Evolutionary conservation across 1,284 basidiomycete genomes (phyloP).

Genomic region (Rugosomyces carneus): DNA sequence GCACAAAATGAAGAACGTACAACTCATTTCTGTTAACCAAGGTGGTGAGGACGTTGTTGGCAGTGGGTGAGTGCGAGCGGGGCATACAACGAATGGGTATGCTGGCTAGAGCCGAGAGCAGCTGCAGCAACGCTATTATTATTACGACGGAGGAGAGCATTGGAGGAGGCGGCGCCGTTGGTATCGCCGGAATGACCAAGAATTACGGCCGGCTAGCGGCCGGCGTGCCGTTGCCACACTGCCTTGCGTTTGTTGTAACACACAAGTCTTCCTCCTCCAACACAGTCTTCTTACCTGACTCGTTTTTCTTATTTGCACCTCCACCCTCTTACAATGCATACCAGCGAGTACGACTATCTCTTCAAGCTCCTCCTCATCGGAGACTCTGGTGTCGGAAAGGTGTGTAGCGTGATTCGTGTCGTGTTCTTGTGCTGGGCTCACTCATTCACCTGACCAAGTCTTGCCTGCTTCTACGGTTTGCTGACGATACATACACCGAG

Average conservation of each 20-base stretch:
- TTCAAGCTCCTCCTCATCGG: constrained; percentile 94
- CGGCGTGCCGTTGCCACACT: constrained; percentile 20
- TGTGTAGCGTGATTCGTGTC: constrained; percentile 29
- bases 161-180: background rate
- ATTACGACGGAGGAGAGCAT: background rate
- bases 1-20: no score
- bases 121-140: constrained; percentile 23
- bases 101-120: no score
- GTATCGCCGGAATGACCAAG: constrained; percentile 18
- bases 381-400: constrained; percentile 97
- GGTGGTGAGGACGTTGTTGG: constrained; percentile 24
- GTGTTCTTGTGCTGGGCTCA: constrained; percentile 10
- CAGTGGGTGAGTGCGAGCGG: constrained; percentile 14
- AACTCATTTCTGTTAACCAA: constrained; percentile 29
- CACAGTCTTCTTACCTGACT: constrained; percentile 19
- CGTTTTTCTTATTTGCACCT: constrained; percentile 14
- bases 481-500: constrained; percentile 99
- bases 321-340: constrained; percentile 55
- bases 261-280: constrained; percentile 21
- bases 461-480: constrained; percentile 96
- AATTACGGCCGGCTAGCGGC: no score
- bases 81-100: constrained; percentile 13
- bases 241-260: constrained; percentile 25
- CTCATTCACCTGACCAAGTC: constrained; percentile 53
- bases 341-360: constrained; percentile 95